Evolutionary conservation across 2,329 filamentous ascomycete genomes (phyloP).

Genomic region (Fusarium setosum): DNA sequence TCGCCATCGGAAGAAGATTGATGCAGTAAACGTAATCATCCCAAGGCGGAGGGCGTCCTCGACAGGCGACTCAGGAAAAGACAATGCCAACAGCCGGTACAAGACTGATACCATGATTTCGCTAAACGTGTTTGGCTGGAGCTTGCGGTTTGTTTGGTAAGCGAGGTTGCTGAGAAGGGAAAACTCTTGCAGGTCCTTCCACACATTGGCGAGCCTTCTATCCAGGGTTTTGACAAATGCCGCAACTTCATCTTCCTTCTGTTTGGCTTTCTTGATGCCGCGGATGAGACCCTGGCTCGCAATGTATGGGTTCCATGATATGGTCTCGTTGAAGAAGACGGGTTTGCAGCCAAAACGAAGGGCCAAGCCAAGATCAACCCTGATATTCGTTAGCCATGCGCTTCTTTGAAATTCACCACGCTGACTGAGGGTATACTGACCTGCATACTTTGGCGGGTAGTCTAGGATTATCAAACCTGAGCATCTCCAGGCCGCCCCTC

Average conservation of each 20-base stretch:
- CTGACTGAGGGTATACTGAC: background rate
- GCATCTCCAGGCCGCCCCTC: slow-evolving; percentile 27
- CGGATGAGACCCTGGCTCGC: slow-evolving; percentile 1
- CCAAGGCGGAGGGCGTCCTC: slow-evolving; percentile 22
- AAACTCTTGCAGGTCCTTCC: slow-evolving; percentile 27
- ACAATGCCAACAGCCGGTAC: slow-evolving; percentile 27
- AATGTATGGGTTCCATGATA: slow-evolving; percentile 33
- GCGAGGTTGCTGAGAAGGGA: slow-evolving; percentile 32
- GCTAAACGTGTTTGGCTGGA: slow-evolving; percentile 31
- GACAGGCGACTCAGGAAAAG: background rate
- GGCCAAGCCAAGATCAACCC: slow-evolving; percentile 28
- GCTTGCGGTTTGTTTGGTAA: slow-evolving; percentile 23
- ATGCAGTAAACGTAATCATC: slow-evolving; percentile 18
- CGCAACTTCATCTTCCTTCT: background rate
- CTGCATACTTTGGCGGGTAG: slow-evolving; percentile 37
- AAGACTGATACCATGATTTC: slow-evolving; percentile 31
- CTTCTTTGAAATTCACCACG: background rate
- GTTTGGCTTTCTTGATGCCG: background rate
- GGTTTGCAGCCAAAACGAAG: slow-evolving; percentile 24
- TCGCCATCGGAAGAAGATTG: slow-evolving; percentile 32
- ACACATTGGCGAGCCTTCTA: slow-evolving; percentile 20
- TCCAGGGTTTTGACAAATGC: slow-evolving; percentile 15
- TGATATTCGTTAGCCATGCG: background rate
- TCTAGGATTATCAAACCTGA: slow-evolving; percentile 29
- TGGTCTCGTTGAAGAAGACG: slow-evolving; percentile 14